Evolutionary conservation across 805 yeast species (phyloP), one percentile per base, ranked within the genome.

Genomic region (Candida maris): DNA sequence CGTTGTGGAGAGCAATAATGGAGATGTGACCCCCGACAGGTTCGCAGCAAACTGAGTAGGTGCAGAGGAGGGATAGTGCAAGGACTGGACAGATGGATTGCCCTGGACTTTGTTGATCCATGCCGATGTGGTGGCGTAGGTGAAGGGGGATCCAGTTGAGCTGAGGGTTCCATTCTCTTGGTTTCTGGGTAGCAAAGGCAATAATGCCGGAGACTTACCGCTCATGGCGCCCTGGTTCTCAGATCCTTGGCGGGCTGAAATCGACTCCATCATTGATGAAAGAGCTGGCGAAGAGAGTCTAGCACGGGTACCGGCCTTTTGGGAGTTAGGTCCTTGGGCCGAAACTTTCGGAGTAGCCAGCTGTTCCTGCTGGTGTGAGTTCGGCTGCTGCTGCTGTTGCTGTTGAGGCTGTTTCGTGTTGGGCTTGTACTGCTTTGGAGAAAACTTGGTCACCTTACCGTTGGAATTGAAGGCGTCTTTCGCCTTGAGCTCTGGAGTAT

Each of bases 1-100:
- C 17, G 76, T 46, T 12, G 79, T 74, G 6, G 81, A 72, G 29
- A 81, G 63, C 41, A 80, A 58, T 34, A 80, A 61, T 1, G 86
- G 86, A 12, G 84, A 77, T 0, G 85, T 79, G 39, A 80, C 79
- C 23, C 79, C 57, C 42, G 75, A 73, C 34, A 80, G 57, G 28
- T 79, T 79, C 0, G 82, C 77, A 20, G 82, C 84, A 66, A 77
- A 80, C 49, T 78, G 84, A 2, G 84, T 73, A 12, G 86, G 86
- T 2, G 84, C 78, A 1, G 83, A 77, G 4, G 77, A 66, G 5
- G 86, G 86, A 51, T 78, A 79, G 56, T 79, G 81, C 27, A 76
- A 57, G 15, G 80, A 79, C 52, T 75, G 80, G 14, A 72, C 75
- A 21, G 31, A 9, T 28, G 39, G 41, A 23, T 43, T 43, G 14